Evolutionary conservation across 495 filamentous ascomycete species (phyloP).

Genomic region (Aspergillus leporis): DNA sequence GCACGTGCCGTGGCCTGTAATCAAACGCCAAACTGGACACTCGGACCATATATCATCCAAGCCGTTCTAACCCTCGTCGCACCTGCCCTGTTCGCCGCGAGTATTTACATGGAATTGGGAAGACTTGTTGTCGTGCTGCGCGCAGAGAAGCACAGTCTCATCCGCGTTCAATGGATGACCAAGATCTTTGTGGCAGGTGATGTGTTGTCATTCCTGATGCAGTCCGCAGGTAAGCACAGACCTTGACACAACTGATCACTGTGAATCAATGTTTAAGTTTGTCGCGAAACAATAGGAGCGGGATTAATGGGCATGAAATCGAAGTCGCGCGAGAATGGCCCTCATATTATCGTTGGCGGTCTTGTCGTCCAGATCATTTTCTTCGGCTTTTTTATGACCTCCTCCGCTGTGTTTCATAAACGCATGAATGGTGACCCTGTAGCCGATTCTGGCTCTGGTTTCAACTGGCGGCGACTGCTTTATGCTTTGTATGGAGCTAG

Average conservation of each 20-base stretch:
- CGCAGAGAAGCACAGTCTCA: conserved; percentile 28
- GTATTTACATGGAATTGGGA: conserved; percentile 53
- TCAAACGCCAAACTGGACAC: conserved; percentile 14
- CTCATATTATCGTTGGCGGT: conserved; percentile 40
- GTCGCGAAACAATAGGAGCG: background rate
- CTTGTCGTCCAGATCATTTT: conserved; percentile 33
- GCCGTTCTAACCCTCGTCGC: conserved; percentile 33
- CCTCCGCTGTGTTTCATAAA: conserved; percentile 29
- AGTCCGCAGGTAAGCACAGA: conserved; percentile 14
- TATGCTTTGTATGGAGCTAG: conserved; percentile 6
- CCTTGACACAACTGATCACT: background rate
- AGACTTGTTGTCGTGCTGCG: conserved; percentile 40
- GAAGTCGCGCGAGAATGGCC: conserved; percentile 19
- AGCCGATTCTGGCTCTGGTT: background rate
- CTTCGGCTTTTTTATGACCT: conserved; percentile 25
- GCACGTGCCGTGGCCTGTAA: conserved; percentile 39
- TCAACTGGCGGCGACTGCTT: background rate
- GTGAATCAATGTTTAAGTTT: background rate
- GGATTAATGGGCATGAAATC: conserved; percentile 6
- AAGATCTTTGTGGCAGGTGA: conserved; percentile 26
- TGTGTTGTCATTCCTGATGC: conserved; percentile 22
- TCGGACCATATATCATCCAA: conserved; percentile 29
- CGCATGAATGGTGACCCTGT: conserved; percentile 25
- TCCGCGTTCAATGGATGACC: conserved; percentile 12
- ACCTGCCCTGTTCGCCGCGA: conserved; percentile 48